phyloP scores from a whole-genome alignment of 352 stramenopile species.

The Globisporangium polare region DNA sequence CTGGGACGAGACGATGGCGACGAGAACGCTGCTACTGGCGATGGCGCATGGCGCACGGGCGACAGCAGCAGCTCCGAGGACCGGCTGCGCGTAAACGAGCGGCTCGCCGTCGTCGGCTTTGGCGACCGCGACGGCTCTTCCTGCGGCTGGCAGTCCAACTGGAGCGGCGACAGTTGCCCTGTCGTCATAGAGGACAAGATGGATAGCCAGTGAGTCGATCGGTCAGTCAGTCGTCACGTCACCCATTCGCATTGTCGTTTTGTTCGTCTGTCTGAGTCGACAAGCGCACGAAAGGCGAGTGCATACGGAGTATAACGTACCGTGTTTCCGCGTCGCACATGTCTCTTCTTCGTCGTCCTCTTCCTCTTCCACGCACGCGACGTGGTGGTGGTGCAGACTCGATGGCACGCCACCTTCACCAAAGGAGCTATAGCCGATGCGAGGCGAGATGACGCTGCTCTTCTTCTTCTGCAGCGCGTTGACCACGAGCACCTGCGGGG shows the following conservation, averaged over 20 bases:
- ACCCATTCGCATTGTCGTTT: background rate
- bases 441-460: conserved; percentile 29
- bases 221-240: background rate
- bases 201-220: background rate
- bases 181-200: background rate
- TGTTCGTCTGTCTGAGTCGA: background rate
- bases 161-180: conserved; percentile 10
- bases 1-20: conserved; percentile 3
- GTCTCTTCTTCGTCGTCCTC: conserved; percentile 8
- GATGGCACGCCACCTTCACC: conserved; percentile 19
- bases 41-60: background rate
- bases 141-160: conserved; percentile 4
- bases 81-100: conserved; percentile 1
- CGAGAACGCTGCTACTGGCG: background rate
- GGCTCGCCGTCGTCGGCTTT: background rate
- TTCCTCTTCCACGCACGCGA: conserved; percentile 1
- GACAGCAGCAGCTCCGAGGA: conserved; percentile 9
- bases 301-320: too few species aligned
- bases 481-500: conserved; percentile 17
- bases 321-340: conserved; percentile 12
- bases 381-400: conserved; percentile 21
- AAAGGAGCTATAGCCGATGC: background rate
- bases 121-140: conserved; percentile 6
- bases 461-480: conserved; percentile 21
- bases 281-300: background rate